phyloP scores from a whole-genome alignment of 78 protist genomes.

The Cavenderia fasciculata region DNA sequence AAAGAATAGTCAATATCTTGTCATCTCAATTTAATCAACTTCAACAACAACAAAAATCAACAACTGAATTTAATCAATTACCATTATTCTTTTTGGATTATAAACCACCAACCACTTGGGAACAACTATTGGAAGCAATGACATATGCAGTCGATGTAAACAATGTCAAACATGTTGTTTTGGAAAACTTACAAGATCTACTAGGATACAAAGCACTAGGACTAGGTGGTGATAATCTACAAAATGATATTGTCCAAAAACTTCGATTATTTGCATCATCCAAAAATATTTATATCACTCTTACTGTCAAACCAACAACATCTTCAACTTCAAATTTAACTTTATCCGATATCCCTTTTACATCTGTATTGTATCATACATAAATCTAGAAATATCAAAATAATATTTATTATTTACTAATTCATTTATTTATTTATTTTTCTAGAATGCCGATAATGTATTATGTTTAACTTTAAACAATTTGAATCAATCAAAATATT shows the following conservation, averaged over 20 bases:
- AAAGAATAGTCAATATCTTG: conserved; percentile 83
- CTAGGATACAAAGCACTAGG: conserved; percentile 57
- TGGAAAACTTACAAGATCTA: conserved; percentile 92
- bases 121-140: conserved; percentile 90
- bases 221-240: conserved; percentile 65
- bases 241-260: conserved; percentile 80
- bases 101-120: too few relatives aligned
- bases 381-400: too few relatives aligned
- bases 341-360: too few relatives aligned
- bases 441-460: too few relatives aligned
- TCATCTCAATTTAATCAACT: conserved; percentile 43
- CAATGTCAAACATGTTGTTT: conserved; percentile 87
- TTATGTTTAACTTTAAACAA: too few relatives aligned
- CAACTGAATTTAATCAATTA: conserved; percentile 61
- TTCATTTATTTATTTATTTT: too few relatives aligned
- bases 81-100: conserved; percentile 85
- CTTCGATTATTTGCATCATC: conserved; percentile 87
- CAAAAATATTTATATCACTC: conserved; percentile 87
- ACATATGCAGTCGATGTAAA: conserved; percentile 87
- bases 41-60: conserved; percentile 46
- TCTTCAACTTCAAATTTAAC: too few relatives aligned
- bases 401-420: too few relatives aligned
- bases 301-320: too few relatives aligned
- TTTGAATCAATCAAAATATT: too few relatives aligned
- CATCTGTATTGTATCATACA: too few relatives aligned